These are phyloP conservation scores for Backusella liffmaniae DNA, from an alignment of 192 early-diverging fungal species.

Conservation along the genomic window DNA sequence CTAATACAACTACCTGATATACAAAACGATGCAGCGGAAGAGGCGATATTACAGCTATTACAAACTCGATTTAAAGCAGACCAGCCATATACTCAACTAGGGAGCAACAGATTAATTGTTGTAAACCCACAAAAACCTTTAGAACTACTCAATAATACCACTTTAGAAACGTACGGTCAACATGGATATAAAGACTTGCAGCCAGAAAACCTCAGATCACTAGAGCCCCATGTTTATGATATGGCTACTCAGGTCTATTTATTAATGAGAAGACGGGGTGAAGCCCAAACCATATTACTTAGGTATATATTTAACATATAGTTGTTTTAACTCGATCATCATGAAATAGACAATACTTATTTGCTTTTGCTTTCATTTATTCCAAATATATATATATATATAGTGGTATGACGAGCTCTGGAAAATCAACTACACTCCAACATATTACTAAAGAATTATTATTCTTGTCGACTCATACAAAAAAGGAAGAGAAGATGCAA, in stretches of 20 bases:
- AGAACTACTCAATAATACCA: conserved; percentile 41
- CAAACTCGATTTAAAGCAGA: conserved; percentile 47
- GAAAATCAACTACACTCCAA: conserved; percentile 76
- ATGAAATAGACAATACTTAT: not conserved
- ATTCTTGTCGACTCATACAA: conserved; percentile 69
- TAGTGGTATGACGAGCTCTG: conserved; percentile 85
- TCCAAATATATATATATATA: not conserved
- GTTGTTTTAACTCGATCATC: not conserved
- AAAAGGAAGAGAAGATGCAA: conserved; percentile 73
- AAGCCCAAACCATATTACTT: conserved; percentile 66
- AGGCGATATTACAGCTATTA: conserved; percentile 22
- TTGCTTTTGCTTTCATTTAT: not conserved
- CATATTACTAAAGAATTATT: conserved; percentile 75
- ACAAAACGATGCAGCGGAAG: not conserved
- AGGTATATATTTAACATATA: conserved; percentile 37
- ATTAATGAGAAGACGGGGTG: conserved; percentile 62
- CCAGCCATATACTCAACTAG: conserved; percentile 51
- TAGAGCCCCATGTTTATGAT: conserved; percentile 64
- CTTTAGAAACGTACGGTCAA: conserved; percentile 53
- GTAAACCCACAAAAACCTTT: conserved; percentile 49
- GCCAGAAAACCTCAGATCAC: conserved; percentile 17
- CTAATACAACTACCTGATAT: conserved; percentile 15
- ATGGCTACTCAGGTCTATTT: conserved; percentile 70
- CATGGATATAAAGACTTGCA: conserved; percentile 46
- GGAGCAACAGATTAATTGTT: conserved; percentile 44